Base-by-base conservation (phyloP, 352 stramenopile species). In the Blastocystis sp. region DNA sequence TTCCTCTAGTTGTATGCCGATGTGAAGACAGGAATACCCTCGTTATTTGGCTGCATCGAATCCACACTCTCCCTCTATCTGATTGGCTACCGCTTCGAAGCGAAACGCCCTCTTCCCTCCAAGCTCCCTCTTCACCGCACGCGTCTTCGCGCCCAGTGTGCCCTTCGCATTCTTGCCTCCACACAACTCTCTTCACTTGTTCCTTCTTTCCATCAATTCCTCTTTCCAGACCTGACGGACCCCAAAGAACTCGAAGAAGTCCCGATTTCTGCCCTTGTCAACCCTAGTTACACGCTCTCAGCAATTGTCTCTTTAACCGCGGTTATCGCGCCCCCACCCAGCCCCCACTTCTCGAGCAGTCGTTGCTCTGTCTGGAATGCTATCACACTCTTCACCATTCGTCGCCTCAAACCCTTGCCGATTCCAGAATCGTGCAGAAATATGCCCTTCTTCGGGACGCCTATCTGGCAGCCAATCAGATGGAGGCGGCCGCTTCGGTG, bases 381-480 rank as follows among this genome's bases (percentile, higher is more conserved):
- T 38, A 48, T 48, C 3, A 24, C n/a, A 38, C 10, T 48, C 45
- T 74, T 10, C n/a, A 74, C 9, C 17, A 74, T 1, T 52, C 28
- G 64, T 38, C 3, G 10, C 11, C 21, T n/a, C 6, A 57, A 0
- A 14, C 0, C 17, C 17, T 74, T 43, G 3, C 6, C 6, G 45
- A 74, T 74, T 74, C 64, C 64, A 74, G 38, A 74, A 74, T 74
- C 2, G 45, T 48, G 0, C 64, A 34, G 24, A 74, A 74, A 74
- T 74, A 48, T 0, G 34, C 21, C 45, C 40, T 52, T 9, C 21
- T 74, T 10, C n/a, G 34, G 17, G 64, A 11, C 6, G 0, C 14
- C 48, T 57, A 74, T 48, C 10, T 38, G 7, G 1, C 40, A 38
- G 34, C 21, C 64, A 74, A 21, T 45, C n/a, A 24, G 48, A 57